Evolutionary conservation across 768 basidiomycete species (phyloP).

Genomic region (Lepiota subincarnata): DNA sequence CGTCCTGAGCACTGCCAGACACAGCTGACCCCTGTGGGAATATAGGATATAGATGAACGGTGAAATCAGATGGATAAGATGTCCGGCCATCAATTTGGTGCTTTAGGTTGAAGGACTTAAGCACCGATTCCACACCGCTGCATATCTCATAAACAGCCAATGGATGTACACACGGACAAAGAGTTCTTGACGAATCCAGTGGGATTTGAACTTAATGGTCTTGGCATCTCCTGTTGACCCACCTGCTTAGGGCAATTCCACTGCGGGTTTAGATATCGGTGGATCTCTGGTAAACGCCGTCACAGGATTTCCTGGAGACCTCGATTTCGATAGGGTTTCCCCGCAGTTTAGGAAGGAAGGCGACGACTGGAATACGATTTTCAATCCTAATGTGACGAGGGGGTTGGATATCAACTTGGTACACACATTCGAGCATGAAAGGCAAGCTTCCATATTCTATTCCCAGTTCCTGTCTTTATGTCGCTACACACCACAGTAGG

Average conservation of each 20-base stretch:
- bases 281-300: not conserved
- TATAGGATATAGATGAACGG: too few relatives aligned
- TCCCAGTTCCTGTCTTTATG: slow-evolving; percentile 4
- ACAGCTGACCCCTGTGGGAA: too few relatives aligned
- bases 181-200: too few relatives aligned
- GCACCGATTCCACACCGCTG: too few relatives aligned
- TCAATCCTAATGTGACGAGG: slow-evolving; percentile 71
- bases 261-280: not conserved
- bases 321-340: slow-evolving; percentile 41
- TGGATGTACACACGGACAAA: too few relatives aligned
- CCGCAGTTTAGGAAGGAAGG: slow-evolving; percentile 63
- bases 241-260: not conserved
- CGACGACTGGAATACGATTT: slow-evolving; percentile 81
- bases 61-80: too few relatives aligned
- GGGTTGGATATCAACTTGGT: slow-evolving; percentile 70
- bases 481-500: slow-evolving; percentile 29
- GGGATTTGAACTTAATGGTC: too few relatives aligned
- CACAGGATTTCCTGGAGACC: slow-evolving; percentile 33
- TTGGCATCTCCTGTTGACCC: too few relatives aligned
- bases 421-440: slow-evolving; percentile 80
- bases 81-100: too few relatives aligned
- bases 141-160: too few relatives aligned
- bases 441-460: slow-evolving; percentile 39
- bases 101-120: too few relatives aligned
- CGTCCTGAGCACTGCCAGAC: too few relatives aligned